Conservation (phyloP, 768 basidiomycete species). For the Imleria badia region DNA sequence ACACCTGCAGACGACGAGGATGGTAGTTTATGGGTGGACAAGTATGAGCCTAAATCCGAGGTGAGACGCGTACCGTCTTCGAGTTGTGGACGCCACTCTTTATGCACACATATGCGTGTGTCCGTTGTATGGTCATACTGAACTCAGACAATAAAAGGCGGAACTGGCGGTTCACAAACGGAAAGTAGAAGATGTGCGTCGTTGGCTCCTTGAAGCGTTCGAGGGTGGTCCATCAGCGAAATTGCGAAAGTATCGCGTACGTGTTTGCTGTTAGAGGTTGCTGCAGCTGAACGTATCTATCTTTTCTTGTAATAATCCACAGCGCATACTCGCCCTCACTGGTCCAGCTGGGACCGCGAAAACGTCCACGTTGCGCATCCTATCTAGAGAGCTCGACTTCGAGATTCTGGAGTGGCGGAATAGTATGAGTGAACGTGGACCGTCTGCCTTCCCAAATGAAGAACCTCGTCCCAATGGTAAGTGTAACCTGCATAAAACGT, state of each 20-base stretch:
- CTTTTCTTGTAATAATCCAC: neutral
- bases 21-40: slow-evolving; percentile 59
- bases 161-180: slow-evolving; percentile 77
- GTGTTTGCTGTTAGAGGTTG: slow-evolving; percentile 22
- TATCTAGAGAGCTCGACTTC: slow-evolving; percentile 71
- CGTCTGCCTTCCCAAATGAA: slow-evolving; percentile 20
- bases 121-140: neutral
- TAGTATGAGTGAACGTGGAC: slow-evolving; percentile 51
- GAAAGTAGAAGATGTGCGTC: slow-evolving; percentile 75
- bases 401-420: slow-evolving; percentile 89
- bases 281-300: neutral
- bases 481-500: neutral
- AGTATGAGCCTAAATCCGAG: slow-evolving; percentile 59
- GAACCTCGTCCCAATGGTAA: slow-evolving; percentile 10
- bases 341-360: slow-evolving; percentile 92
- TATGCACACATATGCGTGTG: neutral
- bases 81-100: neutral
- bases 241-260: slow-evolving; percentile 71
- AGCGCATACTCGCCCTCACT: slow-evolving; percentile 84
- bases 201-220: slow-evolving; percentile 74
- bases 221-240: slow-evolving; percentile 63
- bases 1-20: slow-evolving; percentile 23
- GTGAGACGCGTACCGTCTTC: slow-evolving; percentile 32
- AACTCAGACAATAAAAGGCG: slow-evolving; percentile 39
- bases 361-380: slow-evolving; percentile 77